A percentile compares a stretch with the other conserved stretches of the same genome.
Evolutionary conservation across 2,329 filamentous ascomycete species (phyloP).

Genomic region (Teratosphaeria nubilosa): DNA sequence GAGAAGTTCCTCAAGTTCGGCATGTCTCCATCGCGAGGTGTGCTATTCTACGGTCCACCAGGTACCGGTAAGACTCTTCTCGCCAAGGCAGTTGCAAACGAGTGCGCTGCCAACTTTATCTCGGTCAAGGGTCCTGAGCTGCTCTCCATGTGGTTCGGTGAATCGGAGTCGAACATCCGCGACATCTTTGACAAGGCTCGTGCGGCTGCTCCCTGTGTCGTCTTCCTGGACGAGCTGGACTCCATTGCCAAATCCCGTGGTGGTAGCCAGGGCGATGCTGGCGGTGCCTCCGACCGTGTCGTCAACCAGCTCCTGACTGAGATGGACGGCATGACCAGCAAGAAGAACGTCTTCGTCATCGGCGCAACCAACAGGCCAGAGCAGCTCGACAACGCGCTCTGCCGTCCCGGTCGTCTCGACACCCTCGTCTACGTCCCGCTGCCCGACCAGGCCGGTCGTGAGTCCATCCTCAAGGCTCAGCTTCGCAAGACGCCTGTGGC

Average conservation of each 20-base stretch:
- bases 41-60: constrained; percentile 95
- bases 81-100: constrained; percentile 98
- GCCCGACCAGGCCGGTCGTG: constrained; percentile 81
- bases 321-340: constrained; percentile 99
- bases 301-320: constrained; percentile 99
- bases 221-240: constrained; percentile 97
- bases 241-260: constrained; percentile 99
- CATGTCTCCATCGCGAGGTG: constrained; percentile 93
- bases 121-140: constrained; percentile 98
- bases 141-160: constrained; percentile 99
- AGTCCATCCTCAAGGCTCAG: constrained; percentile 85
- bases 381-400: constrained; percentile 94
- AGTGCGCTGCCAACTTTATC: constrained; percentile 99
- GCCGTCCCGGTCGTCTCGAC: constrained; percentile 96
- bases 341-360: constrained; percentile 99
- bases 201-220: constrained; percentile 92
- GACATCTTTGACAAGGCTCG: constrained; percentile 99
- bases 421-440: constrained; percentile 97
- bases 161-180: constrained; percentile 98
- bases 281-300: constrained; percentile 96
- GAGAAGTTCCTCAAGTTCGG: constrained; percentile 99
- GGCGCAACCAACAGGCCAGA: constrained; percentile 97
- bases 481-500: constrained; percentile 96
- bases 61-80: constrained; percentile 99
- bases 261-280: constrained; percentile 89